phyloP scores from a whole-genome alignment of 768 basidiomycete species.

The Trametes sanguinea region DNA sequence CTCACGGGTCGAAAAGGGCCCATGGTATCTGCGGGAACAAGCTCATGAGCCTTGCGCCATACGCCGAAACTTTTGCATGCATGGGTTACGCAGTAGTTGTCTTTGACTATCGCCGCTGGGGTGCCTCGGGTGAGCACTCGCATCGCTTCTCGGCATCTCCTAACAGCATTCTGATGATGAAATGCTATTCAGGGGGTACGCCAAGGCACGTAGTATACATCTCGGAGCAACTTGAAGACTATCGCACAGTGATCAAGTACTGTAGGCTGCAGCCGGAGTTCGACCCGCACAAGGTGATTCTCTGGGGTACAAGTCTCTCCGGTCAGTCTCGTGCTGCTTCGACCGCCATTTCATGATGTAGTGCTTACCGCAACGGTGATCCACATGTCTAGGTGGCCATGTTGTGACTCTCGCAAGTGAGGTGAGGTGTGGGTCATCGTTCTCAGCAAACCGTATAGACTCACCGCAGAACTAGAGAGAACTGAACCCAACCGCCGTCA shows the following conservation, averaged over 20 bases:
- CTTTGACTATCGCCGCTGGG: constrained; percentile 44
- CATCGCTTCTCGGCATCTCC: too few species aligned
- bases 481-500: constrained; percentile 33
- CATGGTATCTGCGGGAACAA: constrained; percentile 39
- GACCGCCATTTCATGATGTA: background rate
- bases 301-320: constrained; percentile 41
- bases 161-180: background rate
- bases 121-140: constrained; percentile 32
- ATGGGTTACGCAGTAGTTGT: constrained; percentile 38
- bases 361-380: background rate
- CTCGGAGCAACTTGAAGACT: constrained; percentile 41
- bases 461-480: constrained; percentile 21
- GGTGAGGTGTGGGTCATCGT: constrained; percentile 17
- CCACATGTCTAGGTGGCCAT: constrained; percentile 33
- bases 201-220: constrained; percentile 34
- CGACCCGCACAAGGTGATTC: constrained; percentile 34
- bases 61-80: constrained; percentile 35
- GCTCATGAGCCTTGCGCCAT: constrained; percentile 33
- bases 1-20: constrained; percentile 28
- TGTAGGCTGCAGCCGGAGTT: constrained; percentile 34
- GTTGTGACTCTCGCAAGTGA: constrained; percentile 35
- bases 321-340: constrained; percentile 21
- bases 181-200: constrained; percentile 31
- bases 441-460: background rate
- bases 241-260: constrained; percentile 39